Percentiles rank a stretch among this genome's conserved stretches.
These are phyloP conservation scores for Nitzschia putrida DNA, from an alignment of 108 stramenopile species.

Conservation along the genomic window DNA sequence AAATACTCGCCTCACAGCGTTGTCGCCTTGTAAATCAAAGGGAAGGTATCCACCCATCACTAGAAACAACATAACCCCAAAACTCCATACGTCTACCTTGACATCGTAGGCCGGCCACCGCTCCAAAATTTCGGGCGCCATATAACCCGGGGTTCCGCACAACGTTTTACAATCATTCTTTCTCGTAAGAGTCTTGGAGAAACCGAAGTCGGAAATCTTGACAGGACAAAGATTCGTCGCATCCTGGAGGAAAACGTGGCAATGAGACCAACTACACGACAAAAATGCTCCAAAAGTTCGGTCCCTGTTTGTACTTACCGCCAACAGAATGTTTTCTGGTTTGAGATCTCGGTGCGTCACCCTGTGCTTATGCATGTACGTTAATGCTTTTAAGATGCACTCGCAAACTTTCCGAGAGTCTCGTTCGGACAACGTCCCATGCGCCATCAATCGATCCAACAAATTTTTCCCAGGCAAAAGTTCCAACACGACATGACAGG, in stretches of 20 bases:
- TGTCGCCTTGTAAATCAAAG: conserved; percentile 68
- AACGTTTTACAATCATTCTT: conserved; percentile 49
- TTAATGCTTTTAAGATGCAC: conserved; percentile 58
- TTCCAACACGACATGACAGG: conserved; percentile 74
- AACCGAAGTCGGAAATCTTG: conserved; percentile 94
- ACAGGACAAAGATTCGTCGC: no score
- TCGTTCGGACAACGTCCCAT: conserved; percentile 75
- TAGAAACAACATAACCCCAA: conserved; percentile 88
- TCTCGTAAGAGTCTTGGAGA: conserved; percentile 56
- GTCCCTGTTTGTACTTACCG: no score
- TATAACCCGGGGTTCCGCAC: conserved; percentile 72
- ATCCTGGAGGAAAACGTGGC: conserved; percentile 41
- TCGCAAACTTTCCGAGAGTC: conserved; percentile 76
- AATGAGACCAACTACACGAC: no score
- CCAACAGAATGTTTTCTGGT: conserved; percentile 83
- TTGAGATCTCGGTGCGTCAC: conserved; percentile 92
- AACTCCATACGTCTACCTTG: conserved; percentile 80
- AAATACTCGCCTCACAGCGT: conserved; percentile 39
- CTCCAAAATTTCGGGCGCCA: conserved; percentile 64
- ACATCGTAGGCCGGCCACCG: conserved; percentile 44
- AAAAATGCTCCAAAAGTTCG: no score
- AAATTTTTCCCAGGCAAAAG: conserved; percentile 91
- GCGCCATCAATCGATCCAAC: conserved; percentile 82
- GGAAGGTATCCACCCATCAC: conserved; percentile 80
- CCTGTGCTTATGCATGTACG: conserved; percentile 68